phyloP scores from a whole-genome alignment of 2,329 filamentous ascomycete genomes.

The Sporothrix curviconia region DNA sequence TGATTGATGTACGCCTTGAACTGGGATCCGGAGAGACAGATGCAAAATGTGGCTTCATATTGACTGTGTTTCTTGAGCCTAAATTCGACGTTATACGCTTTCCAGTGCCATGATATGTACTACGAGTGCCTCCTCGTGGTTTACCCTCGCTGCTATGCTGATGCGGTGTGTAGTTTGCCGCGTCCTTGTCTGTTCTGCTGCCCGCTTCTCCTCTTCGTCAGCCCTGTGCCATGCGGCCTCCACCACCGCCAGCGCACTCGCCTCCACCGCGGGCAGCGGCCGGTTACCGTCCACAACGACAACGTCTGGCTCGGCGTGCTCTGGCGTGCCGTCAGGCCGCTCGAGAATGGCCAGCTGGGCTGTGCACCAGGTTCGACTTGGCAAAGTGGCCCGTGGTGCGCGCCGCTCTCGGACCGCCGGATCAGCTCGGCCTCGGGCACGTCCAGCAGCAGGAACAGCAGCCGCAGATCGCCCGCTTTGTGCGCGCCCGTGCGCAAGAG shows the following conservation, averaged over 20 bases:
- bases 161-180: too few relatives aligned
- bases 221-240: conserved; percentile 2
- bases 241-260: conserved; percentile 8
- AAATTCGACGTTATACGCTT: too few relatives aligned
- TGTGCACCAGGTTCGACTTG: conserved; percentile 66
- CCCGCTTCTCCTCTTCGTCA: neutral
- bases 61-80: too few relatives aligned
- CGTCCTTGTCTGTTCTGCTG: too few relatives aligned
- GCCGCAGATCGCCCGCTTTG: conserved; percentile 45
- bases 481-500: conserved; percentile 54
- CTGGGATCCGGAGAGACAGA: too few relatives aligned
- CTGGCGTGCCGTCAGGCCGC: conserved; percentile 38
- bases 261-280: conserved; percentile 8
- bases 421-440: conserved; percentile 57
- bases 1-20: too few relatives aligned
- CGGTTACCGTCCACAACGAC: conserved; percentile 10
- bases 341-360: conserved; percentile 64
- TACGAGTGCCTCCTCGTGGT: too few relatives aligned
- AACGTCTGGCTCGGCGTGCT: conserved; percentile 24
- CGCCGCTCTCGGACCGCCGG: conserved; percentile 55
- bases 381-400: conserved; percentile 56
- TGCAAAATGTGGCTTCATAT: too few relatives aligned
- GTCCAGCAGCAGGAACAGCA: conserved; percentile 68
- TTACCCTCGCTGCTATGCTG: too few relatives aligned
- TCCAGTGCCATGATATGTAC: too few relatives aligned